Evolutionary conservation across 345 rosid species (phyloP).

Genomic region (Gossypium sturtianum): DNA sequence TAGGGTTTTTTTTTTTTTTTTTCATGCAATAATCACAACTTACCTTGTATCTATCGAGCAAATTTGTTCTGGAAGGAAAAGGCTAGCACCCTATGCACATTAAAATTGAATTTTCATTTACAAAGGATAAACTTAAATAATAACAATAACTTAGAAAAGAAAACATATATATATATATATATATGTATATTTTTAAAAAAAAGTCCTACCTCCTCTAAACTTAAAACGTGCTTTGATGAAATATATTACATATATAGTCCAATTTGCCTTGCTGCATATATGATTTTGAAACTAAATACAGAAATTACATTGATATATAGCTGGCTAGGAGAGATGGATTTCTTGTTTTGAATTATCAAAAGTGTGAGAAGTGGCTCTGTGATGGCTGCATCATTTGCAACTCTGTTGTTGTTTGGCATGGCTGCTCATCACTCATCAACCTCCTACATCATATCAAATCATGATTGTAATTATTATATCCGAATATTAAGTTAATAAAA

Average conservation of each 20-base stretch:
- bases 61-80: neutral
- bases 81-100: conserved; percentile 8
- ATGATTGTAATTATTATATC: neutral
- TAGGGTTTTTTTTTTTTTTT: too few relatives aligned
- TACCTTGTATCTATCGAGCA: too few relatives aligned
- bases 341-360: conserved; percentile 21
- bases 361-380: conserved; percentile 68
- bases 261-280: conserved; percentile 1
- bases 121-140: conserved; percentile 5
- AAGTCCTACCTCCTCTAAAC: conserved; percentile 34
- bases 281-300: neutral
- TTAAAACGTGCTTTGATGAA: conserved; percentile 12
- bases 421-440: conserved; percentile 62
- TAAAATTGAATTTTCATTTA: conserved; percentile 13
- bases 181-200: too few relatives aligned
- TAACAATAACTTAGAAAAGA: neutral
- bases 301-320: neutral
- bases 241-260: neutral
- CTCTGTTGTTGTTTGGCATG: conserved; percentile 76
- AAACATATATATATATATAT: too few relatives aligned
- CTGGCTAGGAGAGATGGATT: conserved; percentile 11
- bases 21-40: too few relatives aligned
- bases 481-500: neutral
- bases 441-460: conserved; percentile 22
- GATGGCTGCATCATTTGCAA: conserved; percentile 70